A percentile compares a stretch with the other conserved stretches of the same genome.
phyloP scores from a whole-genome alignment of 164 flowering plant species.

The Malania oleifera region DNA sequence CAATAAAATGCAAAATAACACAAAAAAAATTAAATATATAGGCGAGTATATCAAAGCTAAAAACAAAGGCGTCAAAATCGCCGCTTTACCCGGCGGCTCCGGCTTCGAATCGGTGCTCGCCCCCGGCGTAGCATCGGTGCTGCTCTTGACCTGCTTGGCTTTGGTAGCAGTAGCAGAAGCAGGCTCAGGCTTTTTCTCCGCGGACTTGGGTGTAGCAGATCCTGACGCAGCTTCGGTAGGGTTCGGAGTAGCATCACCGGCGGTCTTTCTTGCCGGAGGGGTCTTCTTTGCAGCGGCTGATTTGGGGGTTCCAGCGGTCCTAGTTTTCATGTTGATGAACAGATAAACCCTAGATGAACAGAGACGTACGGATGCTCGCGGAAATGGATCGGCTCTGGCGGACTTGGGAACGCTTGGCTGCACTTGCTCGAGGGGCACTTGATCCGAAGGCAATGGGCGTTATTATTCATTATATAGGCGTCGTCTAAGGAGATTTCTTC shows the following conservation, averaged over 20 bases:
- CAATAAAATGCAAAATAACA: no score
- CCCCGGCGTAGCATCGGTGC: slow-evolving; percentile 12
- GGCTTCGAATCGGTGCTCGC: slow-evolving; percentile 13
- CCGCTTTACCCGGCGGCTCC: not conserved
- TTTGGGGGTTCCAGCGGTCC: slow-evolving; percentile 31
- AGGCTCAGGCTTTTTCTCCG: slow-evolving; percentile 17
- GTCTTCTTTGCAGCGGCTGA: slow-evolving; percentile 29
- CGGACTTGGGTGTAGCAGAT: slow-evolving; percentile 9
- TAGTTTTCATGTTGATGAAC: slow-evolving; percentile 28
- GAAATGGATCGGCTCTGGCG: not conserved
- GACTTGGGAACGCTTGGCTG: no score
- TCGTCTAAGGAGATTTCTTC: no score
- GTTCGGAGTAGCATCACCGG: slow-evolving; percentile 17
- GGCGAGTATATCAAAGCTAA: no score
- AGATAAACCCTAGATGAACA: not conserved
- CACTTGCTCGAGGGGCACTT: no score
- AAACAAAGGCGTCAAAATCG: no score
- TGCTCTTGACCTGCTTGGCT: slow-evolving; percentile 20
- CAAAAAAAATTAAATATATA: no score
- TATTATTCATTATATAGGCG: no score
- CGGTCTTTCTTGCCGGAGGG: slow-evolving; percentile 32
- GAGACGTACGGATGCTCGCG: not conserved
- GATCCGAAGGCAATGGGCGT: no score
- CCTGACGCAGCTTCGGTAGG: slow-evolving; percentile 3
- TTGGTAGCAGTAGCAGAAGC: slow-evolving; percentile 10